Evolutionary conservation across 2,329 filamentous ascomycete genomes (phyloP).

Genomic region (Lasiodiplodia theobromae): DNA sequence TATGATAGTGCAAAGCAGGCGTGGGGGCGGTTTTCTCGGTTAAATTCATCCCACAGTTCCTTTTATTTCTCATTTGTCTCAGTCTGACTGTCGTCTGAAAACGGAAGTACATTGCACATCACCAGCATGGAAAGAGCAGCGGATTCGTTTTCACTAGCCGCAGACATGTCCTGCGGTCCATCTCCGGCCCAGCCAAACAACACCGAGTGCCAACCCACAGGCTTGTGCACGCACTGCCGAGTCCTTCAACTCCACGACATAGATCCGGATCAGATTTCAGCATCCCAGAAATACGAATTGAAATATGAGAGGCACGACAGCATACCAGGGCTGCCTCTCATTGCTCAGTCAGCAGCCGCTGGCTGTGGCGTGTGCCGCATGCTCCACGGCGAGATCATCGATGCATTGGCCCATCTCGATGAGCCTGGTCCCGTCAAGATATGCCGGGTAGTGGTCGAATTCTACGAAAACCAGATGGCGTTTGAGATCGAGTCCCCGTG

Average conservation of each 20-base stretch:
- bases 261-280: neutral
- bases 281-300: neutral
- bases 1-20: neutral
- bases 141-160: neutral
- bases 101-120: neutral
- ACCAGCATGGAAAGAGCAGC: neutral
- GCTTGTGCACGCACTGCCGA: neutral
- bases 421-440: neutral
- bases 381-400: neutral
- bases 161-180: neutral
- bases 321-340: neutral
- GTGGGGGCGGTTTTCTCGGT: conserved; percentile 1
- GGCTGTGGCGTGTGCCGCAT: neutral
- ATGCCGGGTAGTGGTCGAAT: neutral
- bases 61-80: neutral
- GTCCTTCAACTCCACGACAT: neutral
- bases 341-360: neutral
- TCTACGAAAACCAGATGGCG: neutral
- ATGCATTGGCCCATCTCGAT: neutral
- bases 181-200: neutral
- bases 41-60: neutral
- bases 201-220: too few species aligned
- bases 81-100: neutral
- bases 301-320: neutral
- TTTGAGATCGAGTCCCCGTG: neutral